These are phyloP conservation scores for Gyromitra esculenta DNA, from an alignment of 2,329 filamentous ascomycete genomes.

Conservation along the genomic window DNA sequence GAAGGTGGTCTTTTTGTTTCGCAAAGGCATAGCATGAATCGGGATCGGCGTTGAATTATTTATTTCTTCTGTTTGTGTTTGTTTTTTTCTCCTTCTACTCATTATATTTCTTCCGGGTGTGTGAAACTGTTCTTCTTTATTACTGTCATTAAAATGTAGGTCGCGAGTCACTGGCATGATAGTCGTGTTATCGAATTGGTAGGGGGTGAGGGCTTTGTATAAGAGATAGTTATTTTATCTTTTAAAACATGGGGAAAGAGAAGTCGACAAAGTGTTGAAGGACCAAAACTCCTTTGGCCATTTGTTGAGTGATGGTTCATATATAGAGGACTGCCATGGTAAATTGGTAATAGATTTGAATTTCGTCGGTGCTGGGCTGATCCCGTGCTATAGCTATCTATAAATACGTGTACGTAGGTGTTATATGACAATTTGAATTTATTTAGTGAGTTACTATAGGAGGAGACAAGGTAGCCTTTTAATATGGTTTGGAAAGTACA, in stretches of 20 bases:
- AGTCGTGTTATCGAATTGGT: conserved; percentile 35
- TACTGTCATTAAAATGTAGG: conserved; percentile 44
- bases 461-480: neutral
- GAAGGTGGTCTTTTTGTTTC: conserved; percentile 49
- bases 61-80: conserved; percentile 42
- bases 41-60: conserved; percentile 46
- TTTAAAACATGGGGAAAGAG: conserved; percentile 5
- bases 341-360: neutral
- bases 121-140: conserved; percentile 46
- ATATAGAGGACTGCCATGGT: conserved; percentile 14
- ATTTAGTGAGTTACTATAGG: neutral
- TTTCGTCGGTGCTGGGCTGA: neutral
- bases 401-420: neutral
- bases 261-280: neutral
- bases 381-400: too few species aligned
- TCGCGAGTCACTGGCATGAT: conserved; percentile 37
- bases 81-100: conserved; percentile 27
- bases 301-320: conserved; percentile 18
- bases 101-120: conserved; percentile 39
- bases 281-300: neutral
- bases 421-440: neutral
- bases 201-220: conserved; percentile 14
- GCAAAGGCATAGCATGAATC: conserved; percentile 51
- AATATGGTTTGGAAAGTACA: neutral
- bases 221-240: conserved; percentile 36